Conservation (phyloP, 2,329 filamentous ascomycete genomes). For the Cryphonectria naterciae region DNA sequence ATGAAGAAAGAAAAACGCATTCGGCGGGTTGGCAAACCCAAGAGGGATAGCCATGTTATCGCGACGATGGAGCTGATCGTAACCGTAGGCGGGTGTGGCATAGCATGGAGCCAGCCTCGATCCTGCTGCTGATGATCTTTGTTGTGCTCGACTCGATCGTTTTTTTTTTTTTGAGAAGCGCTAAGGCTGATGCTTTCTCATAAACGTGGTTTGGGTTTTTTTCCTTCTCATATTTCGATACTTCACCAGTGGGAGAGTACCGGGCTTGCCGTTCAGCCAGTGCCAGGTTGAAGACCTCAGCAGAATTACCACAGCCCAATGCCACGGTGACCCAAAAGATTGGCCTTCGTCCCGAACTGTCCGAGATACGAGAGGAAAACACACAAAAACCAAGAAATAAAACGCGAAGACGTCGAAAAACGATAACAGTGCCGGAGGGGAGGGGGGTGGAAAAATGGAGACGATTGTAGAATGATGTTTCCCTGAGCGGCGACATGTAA, state of each 20-base stretch:
- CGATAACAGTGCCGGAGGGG: constrained; percentile 30
- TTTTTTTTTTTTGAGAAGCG: constrained; percentile 18
- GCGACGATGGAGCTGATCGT: constrained; percentile 37
- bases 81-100: constrained; percentile 27
- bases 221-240: constrained; percentile 30
- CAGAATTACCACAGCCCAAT: constrained; percentile 25
- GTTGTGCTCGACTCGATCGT: constrained; percentile 26
- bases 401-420: constrained; percentile 26
- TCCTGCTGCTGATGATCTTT: constrained; percentile 9
- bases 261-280: constrained; percentile 47
- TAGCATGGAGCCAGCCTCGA: constrained; percentile 6
- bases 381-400: constrained; percentile 24
- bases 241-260: constrained; percentile 37
- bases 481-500: constrained; percentile 31
- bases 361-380: constrained; percentile 39
- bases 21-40: constrained; percentile 25
- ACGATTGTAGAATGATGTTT: constrained; percentile 25
- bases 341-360: constrained; percentile 30
- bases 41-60: constrained; percentile 35
- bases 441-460: constrained; percentile 12
- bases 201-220: constrained; percentile 28
- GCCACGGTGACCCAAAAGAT: constrained; percentile 20
- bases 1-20: constrained; percentile 5
- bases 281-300: constrained; percentile 19
- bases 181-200: constrained; percentile 22